phyloP scores from a whole-genome alignment of 352 stramenopile species.

The Globisporangium iwayamae region DNA sequence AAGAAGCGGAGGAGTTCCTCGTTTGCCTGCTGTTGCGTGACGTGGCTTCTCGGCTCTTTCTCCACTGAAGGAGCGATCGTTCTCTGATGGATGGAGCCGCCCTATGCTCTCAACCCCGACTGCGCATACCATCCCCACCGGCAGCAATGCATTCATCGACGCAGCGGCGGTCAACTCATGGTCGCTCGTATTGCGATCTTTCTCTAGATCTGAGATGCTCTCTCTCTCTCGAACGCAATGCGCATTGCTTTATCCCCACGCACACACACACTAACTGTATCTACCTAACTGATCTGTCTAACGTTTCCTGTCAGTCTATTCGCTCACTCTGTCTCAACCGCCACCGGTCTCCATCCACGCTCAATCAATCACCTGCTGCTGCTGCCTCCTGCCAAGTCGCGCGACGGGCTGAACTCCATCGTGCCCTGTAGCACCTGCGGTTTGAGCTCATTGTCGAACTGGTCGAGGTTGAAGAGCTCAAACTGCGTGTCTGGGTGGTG shows the following conservation, averaged over 20 bases:
- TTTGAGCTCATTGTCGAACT: slow-evolving; percentile 21
- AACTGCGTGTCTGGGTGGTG: slow-evolving; percentile 15
- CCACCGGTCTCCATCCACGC: background rate
- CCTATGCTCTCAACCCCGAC: background rate
- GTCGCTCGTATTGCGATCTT: background rate
- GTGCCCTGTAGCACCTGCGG: slow-evolving; percentile 13
- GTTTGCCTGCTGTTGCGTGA: background rate
- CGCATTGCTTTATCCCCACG: background rate
- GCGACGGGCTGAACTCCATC: slow-evolving; percentile 20
- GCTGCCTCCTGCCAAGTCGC: background rate
- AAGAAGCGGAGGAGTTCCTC: background rate
- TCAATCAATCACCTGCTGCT: background rate
- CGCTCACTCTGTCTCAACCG: background rate
- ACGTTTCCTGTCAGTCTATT: slow-evolving; percentile 2
- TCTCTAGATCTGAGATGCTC: background rate
- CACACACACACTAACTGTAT: background rate
- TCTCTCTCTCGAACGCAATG: background rate
- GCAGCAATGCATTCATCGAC: background rate
- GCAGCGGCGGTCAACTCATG: background rate
- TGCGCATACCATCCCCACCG: background rate
- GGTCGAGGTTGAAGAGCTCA: slow-evolving; percentile 23
- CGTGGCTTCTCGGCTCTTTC: background rate
- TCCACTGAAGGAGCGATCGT: background rate
- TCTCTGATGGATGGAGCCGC: background rate
- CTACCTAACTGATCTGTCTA: background rate